These are phyloP conservation scores for Chernovozyma aurita DNA, from an alignment of 1,139 yeast genomes.

Conservation along the genomic window DNA sequence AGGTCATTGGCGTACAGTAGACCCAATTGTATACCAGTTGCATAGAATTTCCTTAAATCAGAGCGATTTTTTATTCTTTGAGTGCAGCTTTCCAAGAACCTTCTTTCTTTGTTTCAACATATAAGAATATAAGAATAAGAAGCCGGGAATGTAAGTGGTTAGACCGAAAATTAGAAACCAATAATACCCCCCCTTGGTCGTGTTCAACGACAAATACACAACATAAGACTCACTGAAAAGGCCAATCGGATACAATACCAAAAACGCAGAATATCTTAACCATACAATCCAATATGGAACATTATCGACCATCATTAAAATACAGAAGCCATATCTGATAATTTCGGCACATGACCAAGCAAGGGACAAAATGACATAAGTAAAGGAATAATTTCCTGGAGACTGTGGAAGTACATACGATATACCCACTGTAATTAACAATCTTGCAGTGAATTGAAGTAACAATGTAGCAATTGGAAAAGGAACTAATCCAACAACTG, in stretches of 20 bases:
- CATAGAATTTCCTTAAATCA: too few species aligned
- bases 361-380: slow-evolving; percentile 22
- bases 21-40: too few species aligned
- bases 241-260: slow-evolving; percentile 34
- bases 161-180: slow-evolving; percentile 27
- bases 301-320: slow-evolving; percentile 11
- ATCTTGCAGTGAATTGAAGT: slow-evolving; percentile 32
- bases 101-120: slow-evolving; percentile 30
- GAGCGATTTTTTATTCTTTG: not conserved
- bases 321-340: slow-evolving; percentile 28
- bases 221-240: slow-evolving; percentile 27
- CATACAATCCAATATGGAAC: slow-evolving; percentile 23
- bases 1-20: too few species aligned
- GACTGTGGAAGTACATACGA: slow-evolving; percentile 26
- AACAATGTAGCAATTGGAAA: slow-evolving; percentile 26
- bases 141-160: slow-evolving; percentile 30
- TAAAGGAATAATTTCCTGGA: slow-evolving; percentile 26
- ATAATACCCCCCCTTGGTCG: slow-evolving; percentile 13
- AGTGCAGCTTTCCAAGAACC: slow-evolving; percentile 10
- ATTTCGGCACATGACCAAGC: slow-evolving; percentile 37
- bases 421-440: slow-evolving; percentile 29
- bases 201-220: slow-evolving; percentile 23
- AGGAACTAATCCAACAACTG: slow-evolving; percentile 24
- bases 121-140: slow-evolving; percentile 24
- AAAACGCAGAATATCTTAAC: slow-evolving; percentile 31